Base-by-base conservation (phyloP, 2,329 filamentous ascomycete genomes). In the Aspergillus sp. region DNA sequence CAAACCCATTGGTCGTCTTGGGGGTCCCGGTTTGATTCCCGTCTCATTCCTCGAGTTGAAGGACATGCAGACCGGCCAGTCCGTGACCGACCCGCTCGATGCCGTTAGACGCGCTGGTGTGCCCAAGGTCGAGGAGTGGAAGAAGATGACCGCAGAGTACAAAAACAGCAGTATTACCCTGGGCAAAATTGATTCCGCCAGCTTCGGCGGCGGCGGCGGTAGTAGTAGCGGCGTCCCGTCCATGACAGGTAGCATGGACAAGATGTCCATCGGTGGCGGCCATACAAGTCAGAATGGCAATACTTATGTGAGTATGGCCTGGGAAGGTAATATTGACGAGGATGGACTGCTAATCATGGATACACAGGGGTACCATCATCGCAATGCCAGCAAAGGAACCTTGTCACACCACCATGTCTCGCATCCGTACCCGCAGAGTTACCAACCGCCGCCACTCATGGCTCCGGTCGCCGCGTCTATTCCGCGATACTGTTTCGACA, bases 111-210 rank as follows among this genome's bases (percentile, higher is more conserved):
- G 84, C 57, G 93, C 93, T 1, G 90, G 91, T 19, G 90, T 98
- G 5, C 93, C 93, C 8, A 85, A 84, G 60, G 93, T 98, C 3
- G 93, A 98, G 64, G 93, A 98, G 61, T 98, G 93, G 93, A 98
- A 98, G 75, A 94, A 94, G 72, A 96, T 96, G 88, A 90, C 93
- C 0, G 91, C 91, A 47, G 91, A 96, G 54, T 98, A 98, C 72
- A 98, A 98, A 75, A 96, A 97, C 66, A 95, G 90, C 66, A 97
- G 93, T 70, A 97, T 98, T 63, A 91, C 90, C 0, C 74, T 98
- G 38, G 93, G 93, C 56, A 94, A 91, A 69, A 91, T 94, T 56
- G 88, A 91, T 47, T 64, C 53, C 51, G 52, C 60, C 42, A 19
- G 36, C 36, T 28, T 47, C 44, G 10, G n/a, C 10, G 34, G 34